Conservation (phyloP, 2,329 filamentous ascomycete genomes). For the Penicillium janthinellum region DNA sequence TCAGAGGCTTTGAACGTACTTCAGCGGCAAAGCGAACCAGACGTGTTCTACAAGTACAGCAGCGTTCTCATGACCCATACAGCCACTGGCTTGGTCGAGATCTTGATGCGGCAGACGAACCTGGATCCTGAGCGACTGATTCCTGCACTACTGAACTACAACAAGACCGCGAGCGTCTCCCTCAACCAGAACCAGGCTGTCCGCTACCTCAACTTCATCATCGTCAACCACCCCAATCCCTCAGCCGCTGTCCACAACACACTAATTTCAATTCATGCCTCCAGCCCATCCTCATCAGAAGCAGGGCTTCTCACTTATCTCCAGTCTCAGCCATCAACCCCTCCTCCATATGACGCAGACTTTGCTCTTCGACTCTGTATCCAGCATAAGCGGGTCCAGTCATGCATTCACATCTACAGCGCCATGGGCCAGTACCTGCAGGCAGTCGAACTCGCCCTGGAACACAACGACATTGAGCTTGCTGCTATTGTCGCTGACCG, state of each 20-base stretch:
- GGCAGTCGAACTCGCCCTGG: conserved; percentile 88
- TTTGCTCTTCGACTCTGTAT: conserved; percentile 96
- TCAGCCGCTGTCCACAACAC: conserved; percentile 93
- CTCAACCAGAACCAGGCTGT: conserved; percentile 84
- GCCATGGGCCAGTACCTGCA: conserved; percentile 93
- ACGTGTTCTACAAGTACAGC: conserved; percentile 95
- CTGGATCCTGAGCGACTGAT: conserved; percentile 86
- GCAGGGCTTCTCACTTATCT: conserved; percentile 84
- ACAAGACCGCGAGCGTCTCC: conserved; percentile 68
- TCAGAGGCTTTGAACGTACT: conserved; percentile 80
- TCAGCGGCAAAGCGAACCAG: conserved; percentile 87
- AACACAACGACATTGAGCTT: conserved; percentile 85
- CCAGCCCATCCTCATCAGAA: conserved; percentile 80
- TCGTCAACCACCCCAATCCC: conserved; percentile 77
- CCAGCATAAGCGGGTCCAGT: conserved; percentile 87
- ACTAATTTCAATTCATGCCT: conserved; percentile 91
- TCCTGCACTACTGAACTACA: conserved; percentile 91
- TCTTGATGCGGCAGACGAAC: conserved; percentile 87
- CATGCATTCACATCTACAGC: conserved; percentile 95
- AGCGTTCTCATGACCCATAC: conserved; percentile 93
- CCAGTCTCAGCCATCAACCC: conserved; percentile 83
- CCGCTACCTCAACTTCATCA: conserved; percentile 88
- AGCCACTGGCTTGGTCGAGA: conserved; percentile 84
- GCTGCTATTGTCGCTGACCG: conserved; percentile 87
- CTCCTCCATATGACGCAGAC: conserved; percentile 87